Conservation (phyloP, 2,329 filamentous ascomycete genomes). For the Leptographium flavum region DNA sequence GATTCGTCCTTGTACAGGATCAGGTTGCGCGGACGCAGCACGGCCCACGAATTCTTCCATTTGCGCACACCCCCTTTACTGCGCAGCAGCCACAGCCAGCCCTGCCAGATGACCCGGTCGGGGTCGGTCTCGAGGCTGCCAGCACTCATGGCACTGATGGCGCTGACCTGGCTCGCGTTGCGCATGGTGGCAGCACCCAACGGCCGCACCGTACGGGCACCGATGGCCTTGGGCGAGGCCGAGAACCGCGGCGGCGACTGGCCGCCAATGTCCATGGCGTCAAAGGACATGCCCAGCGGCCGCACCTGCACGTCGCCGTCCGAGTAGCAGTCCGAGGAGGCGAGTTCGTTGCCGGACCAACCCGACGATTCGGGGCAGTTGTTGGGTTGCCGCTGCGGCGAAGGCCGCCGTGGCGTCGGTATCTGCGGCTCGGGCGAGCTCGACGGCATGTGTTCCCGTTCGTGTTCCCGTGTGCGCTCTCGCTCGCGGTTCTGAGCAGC, state of each 20-base stretch:
- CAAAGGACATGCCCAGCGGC: constrained; percentile 35
- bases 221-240: background rate
- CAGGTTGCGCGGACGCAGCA: constrained; percentile 71
- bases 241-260: constrained; percentile 18
- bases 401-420: constrained; percentile 33
- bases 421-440: constrained; percentile 49
- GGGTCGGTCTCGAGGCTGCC: constrained; percentile 43
- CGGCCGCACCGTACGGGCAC: background rate
- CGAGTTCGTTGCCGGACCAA: constrained; percentile 49
- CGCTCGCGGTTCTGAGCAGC: background rate
- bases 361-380: constrained; percentile 44
- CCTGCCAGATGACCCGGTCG: constrained; percentile 87
- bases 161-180: constrained; percentile 51
- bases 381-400: constrained; percentile 25
- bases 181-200: background rate
- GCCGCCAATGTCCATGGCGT: constrained; percentile 32
- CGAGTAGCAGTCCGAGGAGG: constrained; percentile 80
- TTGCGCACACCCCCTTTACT: constrained; percentile 71
- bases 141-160: too few relatives aligned
- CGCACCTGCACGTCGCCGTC: constrained; percentile 41
- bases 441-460: constrained; percentile 29
- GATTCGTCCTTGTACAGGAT: constrained; percentile 86
- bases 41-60: constrained; percentile 92
- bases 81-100: constrained; percentile 73
- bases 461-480: background rate